Conservation (phyloP, 139 green algal genomes). For the Helicosporidium sp. region DNA sequence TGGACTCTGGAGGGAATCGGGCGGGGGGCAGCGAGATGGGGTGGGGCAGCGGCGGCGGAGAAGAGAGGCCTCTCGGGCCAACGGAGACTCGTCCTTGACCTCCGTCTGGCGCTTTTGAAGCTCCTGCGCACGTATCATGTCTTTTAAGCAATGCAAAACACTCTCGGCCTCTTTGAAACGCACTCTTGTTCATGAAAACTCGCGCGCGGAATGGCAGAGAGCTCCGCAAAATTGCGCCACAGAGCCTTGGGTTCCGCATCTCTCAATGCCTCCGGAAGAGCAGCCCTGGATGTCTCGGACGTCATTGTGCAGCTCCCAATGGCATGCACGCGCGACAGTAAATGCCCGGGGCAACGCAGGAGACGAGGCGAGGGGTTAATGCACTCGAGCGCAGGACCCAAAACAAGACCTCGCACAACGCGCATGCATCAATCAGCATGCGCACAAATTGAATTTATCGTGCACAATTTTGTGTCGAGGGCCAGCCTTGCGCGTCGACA, state of each 20-base stretch:
- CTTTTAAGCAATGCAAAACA: too few species aligned
- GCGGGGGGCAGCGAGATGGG: not conserved
- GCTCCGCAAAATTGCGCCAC: slow-evolving; percentile 22
- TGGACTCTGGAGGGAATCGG: slow-evolving; percentile 21
- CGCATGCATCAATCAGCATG: too few species aligned
- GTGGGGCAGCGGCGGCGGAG: not conserved
- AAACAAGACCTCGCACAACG: not conserved
- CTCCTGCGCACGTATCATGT: too few species aligned
- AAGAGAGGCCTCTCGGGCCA: too few species aligned
- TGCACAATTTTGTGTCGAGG: too few species aligned
- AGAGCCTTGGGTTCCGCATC: slow-evolving; percentile 16
- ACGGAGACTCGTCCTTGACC: too few species aligned
- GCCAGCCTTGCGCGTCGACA: too few species aligned
- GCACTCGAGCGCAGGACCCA: not conserved
- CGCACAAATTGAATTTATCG: too few species aligned
- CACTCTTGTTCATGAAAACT: not conserved
- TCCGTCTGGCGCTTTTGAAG: too few species aligned
- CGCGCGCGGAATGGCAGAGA: slow-evolving; percentile 30
- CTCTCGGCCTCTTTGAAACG: too few species aligned
- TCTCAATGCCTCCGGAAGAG: slow-evolving; percentile 1
- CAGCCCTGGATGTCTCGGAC: too few species aligned
- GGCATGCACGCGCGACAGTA: not conserved
- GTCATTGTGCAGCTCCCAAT: not conserved
- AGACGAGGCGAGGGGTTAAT: not conserved
- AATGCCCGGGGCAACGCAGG: not conserved